A percentile compares a stretch with the other conserved stretches of the same genome.
Conservation (phyloP, 805 yeast genomes). For the Ogataea haglerorum region DNA sequence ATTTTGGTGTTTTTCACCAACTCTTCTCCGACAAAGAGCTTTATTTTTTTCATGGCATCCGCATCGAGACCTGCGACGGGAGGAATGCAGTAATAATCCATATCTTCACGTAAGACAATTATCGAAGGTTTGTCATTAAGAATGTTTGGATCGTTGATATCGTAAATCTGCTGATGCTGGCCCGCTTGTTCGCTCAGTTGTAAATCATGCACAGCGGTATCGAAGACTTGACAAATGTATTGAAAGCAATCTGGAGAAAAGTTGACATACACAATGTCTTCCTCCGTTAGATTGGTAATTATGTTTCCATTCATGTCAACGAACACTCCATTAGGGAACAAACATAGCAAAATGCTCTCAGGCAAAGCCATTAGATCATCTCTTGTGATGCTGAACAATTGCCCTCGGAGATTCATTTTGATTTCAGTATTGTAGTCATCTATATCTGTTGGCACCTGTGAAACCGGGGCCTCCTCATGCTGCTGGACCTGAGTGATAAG, state of each 20-base stretch:
- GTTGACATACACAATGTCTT: slow-evolving; percentile 76
- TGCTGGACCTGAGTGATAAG: slow-evolving; percentile 71
- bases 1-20: slow-evolving; percentile 56
- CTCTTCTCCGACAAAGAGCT: slow-evolving; percentile 67
- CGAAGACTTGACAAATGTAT: slow-evolving; percentile 72
- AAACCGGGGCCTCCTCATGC: slow-evolving; percentile 20
- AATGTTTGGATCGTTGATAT: slow-evolving; percentile 52
- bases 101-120: slow-evolving; percentile 88
- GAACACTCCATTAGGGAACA: slow-evolving; percentile 89
- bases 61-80: slow-evolving; percentile 53
- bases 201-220: slow-evolving; percentile 62
- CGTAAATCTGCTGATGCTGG: slow-evolving; percentile 27
- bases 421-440: slow-evolving; percentile 65
- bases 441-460: slow-evolving; percentile 19
- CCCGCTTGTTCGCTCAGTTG: slow-evolving; percentile 36
- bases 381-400: slow-evolving; percentile 69
- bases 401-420: slow-evolving; percentile 74
- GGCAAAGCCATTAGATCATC: slow-evolving; percentile 91
- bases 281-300: slow-evolving; percentile 73
- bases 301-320: slow-evolving; percentile 73
- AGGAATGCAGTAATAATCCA: slow-evolving; percentile 90
- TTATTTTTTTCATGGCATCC: slow-evolving; percentile 64
- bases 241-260: slow-evolving; percentile 85
- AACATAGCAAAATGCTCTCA: slow-evolving; percentile 79
- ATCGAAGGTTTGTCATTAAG: slow-evolving; percentile 82